Percentiles rank a stretch among this genome's conserved stretches.
Evolutionary conservation across 1,139 yeast species (phyloP).

Genomic region (Kluyveromyces sp.): DNA sequence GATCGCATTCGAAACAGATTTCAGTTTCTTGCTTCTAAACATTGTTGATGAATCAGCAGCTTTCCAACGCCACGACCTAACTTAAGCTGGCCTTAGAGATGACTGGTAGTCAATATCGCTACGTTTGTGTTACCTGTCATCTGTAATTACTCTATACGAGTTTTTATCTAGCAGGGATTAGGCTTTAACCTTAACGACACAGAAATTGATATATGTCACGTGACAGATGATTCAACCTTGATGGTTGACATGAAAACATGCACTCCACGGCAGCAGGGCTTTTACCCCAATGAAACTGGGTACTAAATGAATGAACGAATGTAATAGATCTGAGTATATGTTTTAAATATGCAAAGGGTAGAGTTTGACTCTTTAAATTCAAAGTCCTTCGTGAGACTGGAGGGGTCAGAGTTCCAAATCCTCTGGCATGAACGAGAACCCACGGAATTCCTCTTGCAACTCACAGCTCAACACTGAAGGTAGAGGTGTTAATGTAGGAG

Average conservation of each 20-base stretch:
- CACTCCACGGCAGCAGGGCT: no score
- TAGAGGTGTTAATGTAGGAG: constrained; percentile 92
- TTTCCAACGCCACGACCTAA: background rate
- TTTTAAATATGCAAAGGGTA: background rate
- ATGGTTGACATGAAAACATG: background rate
- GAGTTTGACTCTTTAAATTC: background rate
- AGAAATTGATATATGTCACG: background rate
- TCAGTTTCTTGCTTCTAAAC: constrained; percentile 46
- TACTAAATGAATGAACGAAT: background rate
- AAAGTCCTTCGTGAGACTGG: background rate
- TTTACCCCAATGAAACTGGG: no score
- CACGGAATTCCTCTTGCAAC: constrained; percentile 95
- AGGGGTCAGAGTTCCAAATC: constrained; percentile 31
- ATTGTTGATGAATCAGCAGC: constrained; percentile 22
- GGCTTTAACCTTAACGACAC: background rate
- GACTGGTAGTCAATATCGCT: background rate
- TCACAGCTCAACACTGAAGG: constrained; percentile 78
- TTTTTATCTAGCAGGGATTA: background rate
- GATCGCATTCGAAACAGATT: constrained; percentile 47
- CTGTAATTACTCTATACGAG: background rate
- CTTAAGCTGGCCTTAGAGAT: no score
- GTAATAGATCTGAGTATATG: no score
- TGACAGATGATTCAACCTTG: background rate
- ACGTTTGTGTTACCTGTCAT: background rate
- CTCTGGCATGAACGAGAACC: constrained; percentile 84